These are phyloP conservation scores for Coniochaeta ligniaria DNA, from an alignment of 2,329 filamentous ascomycete species.

Conservation along the genomic window DNA sequence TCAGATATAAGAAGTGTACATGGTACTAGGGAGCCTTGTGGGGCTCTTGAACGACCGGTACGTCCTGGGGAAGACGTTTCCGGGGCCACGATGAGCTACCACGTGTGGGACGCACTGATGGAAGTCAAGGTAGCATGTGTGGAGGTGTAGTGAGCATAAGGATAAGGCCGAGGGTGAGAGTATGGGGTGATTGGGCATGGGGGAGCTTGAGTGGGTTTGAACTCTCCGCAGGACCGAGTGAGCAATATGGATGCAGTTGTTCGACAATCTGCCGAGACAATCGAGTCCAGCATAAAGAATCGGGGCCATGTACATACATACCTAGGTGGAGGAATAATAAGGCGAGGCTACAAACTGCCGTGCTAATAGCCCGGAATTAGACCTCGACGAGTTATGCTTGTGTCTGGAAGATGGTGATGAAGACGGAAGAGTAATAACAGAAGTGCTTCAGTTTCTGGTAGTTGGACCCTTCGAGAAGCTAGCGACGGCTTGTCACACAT, in stretches of 20 bases:
- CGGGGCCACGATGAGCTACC: neutral
- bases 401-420: neutral
- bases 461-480: neutral
- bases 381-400: neutral
- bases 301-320: conserved; percentile 13
- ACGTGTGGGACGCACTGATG: neutral
- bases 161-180: conserved; percentile 2
- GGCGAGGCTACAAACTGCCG: conserved; percentile 11
- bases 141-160: conserved; percentile 3
- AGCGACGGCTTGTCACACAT: neutral
- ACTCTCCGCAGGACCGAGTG: conserved; percentile 23
- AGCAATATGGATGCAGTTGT: conserved; percentile 17
- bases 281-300: conserved; percentile 12
- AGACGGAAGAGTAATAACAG: neutral
- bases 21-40: neutral
- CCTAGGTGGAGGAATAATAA: conserved; percentile 1
- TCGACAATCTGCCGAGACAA: conserved; percentile 22
- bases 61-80: neutral
- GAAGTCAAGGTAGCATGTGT: neutral
- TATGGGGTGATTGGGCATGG: conserved; percentile 15
- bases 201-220: conserved; percentile 15
- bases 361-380: neutral
- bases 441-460: neutral
- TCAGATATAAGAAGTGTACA: neutral
- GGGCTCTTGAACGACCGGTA: neutral